Conservation (phyloP, 805 yeast species). For the Saccharomycopsis amapae region DNA sequence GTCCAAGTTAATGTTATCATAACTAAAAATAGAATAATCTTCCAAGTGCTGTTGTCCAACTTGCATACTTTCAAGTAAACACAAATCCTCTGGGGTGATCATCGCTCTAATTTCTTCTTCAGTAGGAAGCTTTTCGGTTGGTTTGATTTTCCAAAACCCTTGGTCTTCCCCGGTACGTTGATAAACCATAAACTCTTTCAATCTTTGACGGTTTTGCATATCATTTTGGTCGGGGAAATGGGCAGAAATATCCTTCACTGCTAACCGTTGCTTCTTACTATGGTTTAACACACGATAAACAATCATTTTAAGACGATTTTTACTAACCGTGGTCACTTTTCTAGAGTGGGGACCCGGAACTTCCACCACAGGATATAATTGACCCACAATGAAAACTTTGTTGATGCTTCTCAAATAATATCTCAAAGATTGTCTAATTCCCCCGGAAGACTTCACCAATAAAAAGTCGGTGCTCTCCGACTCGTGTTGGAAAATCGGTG, state of each 20-base stretch:
- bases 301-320: constrained; percentile 87
- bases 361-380: constrained; percentile 85
- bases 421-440: constrained; percentile 49
- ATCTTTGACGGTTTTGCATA: constrained; percentile 91
- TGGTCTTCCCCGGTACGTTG: constrained; percentile 92
- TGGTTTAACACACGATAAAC: constrained; percentile 81
- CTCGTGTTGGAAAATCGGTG: constrained; percentile 89
- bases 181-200: constrained; percentile 96
- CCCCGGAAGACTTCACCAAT: constrained; percentile 71
- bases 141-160: constrained; percentile 87
- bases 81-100: constrained; percentile 87
- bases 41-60: constrained; percentile 85
- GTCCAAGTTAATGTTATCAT: constrained; percentile 24
- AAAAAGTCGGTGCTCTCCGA: constrained; percentile 72
- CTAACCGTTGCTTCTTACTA: constrained; percentile 62
- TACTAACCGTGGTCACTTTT: constrained; percentile 87
- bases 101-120: constrained; percentile 73
- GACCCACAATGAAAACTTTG: constrained; percentile 82
- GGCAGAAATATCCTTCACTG: constrained; percentile 79
- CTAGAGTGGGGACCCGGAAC: constrained; percentile 98
- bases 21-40: constrained; percentile 57
- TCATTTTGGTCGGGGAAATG: constrained; percentile 97
- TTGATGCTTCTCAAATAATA: constrained; percentile 65
- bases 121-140: constrained; percentile 57
- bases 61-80: constrained; percentile 85